These are phyloP conservation scores for Coprinopsis cinerea DNA, from an alignment of 768 basidiomycete species.

Conservation along the genomic window DNA sequence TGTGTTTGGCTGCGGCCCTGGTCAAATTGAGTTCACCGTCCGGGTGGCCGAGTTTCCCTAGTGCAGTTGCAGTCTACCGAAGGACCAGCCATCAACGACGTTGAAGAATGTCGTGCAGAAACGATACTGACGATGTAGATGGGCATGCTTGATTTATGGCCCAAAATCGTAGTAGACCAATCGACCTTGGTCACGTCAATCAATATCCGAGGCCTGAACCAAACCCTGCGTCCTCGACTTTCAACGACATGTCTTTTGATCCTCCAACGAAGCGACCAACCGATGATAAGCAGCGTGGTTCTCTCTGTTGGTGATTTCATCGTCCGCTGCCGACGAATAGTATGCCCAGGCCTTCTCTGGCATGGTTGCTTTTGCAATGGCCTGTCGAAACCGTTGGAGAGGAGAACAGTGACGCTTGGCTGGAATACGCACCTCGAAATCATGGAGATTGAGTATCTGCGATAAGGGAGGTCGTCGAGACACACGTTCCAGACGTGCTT, in stretches of 20 bases:
- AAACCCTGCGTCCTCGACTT: constrained; percentile 45
- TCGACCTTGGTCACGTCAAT: constrained; percentile 84
- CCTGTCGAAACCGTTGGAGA: constrained; percentile 32
- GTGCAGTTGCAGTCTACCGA: constrained; percentile 64
- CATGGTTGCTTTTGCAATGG: constrained; percentile 79
- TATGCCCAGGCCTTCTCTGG: constrained; percentile 92
- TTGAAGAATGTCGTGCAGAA: constrained; percentile 8
- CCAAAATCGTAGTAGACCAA: constrained; percentile 79
- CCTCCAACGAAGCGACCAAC: constrained; percentile 31
- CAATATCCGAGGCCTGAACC: constrained; percentile 87
- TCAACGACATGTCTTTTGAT: not conserved
- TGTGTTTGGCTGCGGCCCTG: constrained; percentile 72
- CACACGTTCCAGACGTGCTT: constrained; percentile 56
- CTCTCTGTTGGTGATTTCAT: constrained; percentile 86
- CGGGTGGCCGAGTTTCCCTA: constrained; percentile 95
- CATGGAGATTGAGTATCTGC: constrained; percentile 85
- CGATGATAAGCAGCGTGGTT: constrained; percentile 91
- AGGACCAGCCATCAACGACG: not conserved
- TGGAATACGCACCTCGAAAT: constrained; percentile 68
- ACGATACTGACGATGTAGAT: constrained; percentile 42
- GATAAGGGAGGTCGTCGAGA: constrained; percentile 63
- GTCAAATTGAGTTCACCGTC: constrained; percentile 93
- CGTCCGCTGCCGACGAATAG: constrained; percentile 94
- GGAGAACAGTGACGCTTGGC: not conserved
- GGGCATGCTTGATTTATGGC: constrained; percentile 68